Evolutionary conservation across 768 basidiomycete genomes (phyloP).

Genomic region (Mycena chlorophos): DNA sequence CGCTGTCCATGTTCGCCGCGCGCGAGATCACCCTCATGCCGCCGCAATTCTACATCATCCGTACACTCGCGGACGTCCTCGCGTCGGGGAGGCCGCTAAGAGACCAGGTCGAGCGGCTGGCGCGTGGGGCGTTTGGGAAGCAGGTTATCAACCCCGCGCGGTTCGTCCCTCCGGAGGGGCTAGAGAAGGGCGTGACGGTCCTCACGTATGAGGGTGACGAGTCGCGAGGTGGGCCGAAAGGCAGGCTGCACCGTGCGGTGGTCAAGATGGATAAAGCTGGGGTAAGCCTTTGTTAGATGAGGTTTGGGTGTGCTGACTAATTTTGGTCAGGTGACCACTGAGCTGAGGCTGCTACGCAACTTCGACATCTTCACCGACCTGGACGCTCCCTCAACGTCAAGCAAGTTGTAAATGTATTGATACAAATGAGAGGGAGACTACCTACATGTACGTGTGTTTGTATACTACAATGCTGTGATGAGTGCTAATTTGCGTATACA

Average conservation of each 20-base stretch:
- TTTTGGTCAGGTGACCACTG: constrained; percentile 44
- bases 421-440: neutral
- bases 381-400: constrained; percentile 23
- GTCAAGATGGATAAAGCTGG: constrained; percentile 49
- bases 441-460: too few species aligned
- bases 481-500: too few species aligned
- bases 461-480: too few species aligned
- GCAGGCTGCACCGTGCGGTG: constrained; percentile 58
- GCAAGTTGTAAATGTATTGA: constrained; percentile 12
- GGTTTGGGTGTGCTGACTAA: constrained; percentile 5
- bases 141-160: constrained; percentile 59
- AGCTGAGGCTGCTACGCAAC: constrained; percentile 58
- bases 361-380: constrained; percentile 65
- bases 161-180: constrained; percentile 35
- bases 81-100: constrained; percentile 42
- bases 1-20: constrained; percentile 51
- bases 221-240: constrained; percentile 57
- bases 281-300: constrained; percentile 39
- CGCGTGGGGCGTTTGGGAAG: constrained; percentile 56
- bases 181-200: constrained; percentile 43
- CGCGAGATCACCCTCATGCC: constrained; percentile 65
- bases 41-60: constrained; percentile 71
- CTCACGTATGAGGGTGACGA: constrained; percentile 75
- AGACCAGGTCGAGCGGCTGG: constrained; percentile 51
- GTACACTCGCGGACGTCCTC: constrained; percentile 58